Evolutionary conservation across 73 alveolate species (phyloP), one percentile per base, ranked within the genome.

Genomic region (Paramecium sexaurelia): DNA sequence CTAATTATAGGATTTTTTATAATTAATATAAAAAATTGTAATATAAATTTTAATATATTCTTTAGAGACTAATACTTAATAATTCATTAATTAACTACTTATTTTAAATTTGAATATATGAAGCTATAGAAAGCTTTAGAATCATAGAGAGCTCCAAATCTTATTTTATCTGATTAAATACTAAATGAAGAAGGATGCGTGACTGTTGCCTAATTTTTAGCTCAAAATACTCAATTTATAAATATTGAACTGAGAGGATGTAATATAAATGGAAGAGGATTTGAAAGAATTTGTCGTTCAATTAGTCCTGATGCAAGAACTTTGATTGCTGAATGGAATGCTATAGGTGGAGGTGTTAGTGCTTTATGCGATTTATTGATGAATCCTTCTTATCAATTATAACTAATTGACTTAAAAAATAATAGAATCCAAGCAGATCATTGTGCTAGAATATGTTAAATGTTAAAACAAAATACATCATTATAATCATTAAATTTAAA

Each of bases 291-390:
- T 39, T 88, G 94, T 68, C 69, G 87, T 8, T 75, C 94, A 8
- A 51, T 88, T 19, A 27, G 61, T 33, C 84, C 55, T 0, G 87
- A 88, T 20, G 55, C 73, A 24, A 88, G 78, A 88, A 61, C 78
- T 29, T 26, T 88, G 27, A 47, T 68, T 10, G 66, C 75, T 37
- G 94, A 88, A 88, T 88, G 94, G 94, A 88, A 88, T 39, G 91
- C 85, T 1, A 68, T 88, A 20, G 94, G 94, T 10, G 55, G 73
- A 27, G 94, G 87, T 69, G 68, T 75, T 39, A 19, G 55, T 68
- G 94, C 84, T 10, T 71, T 88, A 11, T 88, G 87, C 27, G 89
- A 75, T 32, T 43, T 88, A 20, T 47, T 88, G 9, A 88, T 43
- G 66, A 68, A 68, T 36, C 94, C 87, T 9, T 61, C 85, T 39